Evolutionary conservation across 2,329 filamentous ascomycete genomes (phyloP).

Genomic region (Helicocarpus griseus): DNA sequence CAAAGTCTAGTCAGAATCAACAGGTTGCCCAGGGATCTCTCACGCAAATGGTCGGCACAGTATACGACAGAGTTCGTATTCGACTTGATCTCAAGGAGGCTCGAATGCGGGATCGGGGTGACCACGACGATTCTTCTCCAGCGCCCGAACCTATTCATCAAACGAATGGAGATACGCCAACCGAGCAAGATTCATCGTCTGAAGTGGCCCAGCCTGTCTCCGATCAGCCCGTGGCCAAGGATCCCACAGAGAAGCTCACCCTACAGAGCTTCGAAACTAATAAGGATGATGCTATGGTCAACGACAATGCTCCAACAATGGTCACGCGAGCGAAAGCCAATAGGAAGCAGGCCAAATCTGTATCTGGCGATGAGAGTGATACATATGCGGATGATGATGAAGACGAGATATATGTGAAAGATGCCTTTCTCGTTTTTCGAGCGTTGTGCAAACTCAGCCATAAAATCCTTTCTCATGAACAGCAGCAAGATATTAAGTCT

Average conservation of each 20-base stretch:
- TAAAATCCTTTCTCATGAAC: slow-evolving; percentile 78
- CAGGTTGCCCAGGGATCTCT: slow-evolving; percentile 94
- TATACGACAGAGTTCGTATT: slow-evolving; percentile 88
- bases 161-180: slow-evolving; percentile 34
- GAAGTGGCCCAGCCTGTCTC: slow-evolving; percentile 26
- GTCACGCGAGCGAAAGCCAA: slow-evolving; percentile 49
- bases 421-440: slow-evolving; percentile 92
- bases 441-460: slow-evolving; percentile 97
- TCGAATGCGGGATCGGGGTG: slow-evolving; percentile 42
- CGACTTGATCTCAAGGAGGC: slow-evolving; percentile 81
- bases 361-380: slow-evolving; percentile 32
- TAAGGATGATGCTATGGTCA: slow-evolving; percentile 57
- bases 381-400: slow-evolving; percentile 52
- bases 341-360: slow-evolving; percentile 36
- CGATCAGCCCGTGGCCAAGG: slow-evolving; percentile 43
- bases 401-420: slow-evolving; percentile 93
- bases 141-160: slow-evolving; percentile 28
- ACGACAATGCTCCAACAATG: slow-evolving; percentile 58
- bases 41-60: slow-evolving; percentile 97
- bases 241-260: slow-evolving; percentile 50
- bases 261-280: slow-evolving; percentile 59
- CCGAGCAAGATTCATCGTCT: slow-evolving; percentile 38
- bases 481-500: slow-evolving; percentile 83
- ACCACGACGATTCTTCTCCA: slow-evolving; percentile 24
- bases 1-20: slow-evolving; percentile 87